Conservation (phyloP, 2,329 filamentous ascomycete genomes). For the Leptographium wingfieldii region DNA sequence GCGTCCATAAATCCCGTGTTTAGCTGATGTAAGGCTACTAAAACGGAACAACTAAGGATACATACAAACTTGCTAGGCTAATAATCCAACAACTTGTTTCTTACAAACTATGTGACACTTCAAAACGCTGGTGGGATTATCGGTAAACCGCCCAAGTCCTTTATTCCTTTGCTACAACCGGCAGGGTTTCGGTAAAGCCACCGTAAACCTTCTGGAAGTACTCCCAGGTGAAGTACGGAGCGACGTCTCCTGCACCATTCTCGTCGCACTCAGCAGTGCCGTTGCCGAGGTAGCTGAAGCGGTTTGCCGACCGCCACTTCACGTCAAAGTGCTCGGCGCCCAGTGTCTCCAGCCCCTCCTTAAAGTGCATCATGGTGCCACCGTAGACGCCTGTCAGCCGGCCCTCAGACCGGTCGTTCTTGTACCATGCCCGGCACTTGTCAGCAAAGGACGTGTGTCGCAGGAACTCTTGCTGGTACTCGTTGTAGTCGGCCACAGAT, state of each 20-base stretch:
- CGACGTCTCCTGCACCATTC: background rate
- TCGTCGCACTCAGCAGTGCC: background rate
- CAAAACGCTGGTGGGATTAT: too few relatives aligned
- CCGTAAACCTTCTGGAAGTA: background rate
- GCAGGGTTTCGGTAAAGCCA: background rate
- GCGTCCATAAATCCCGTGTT: too few relatives aligned
- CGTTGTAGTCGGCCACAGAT: constrained; percentile 13
- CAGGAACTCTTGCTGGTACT: constrained; percentile 19
- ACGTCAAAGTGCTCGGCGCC: background rate
- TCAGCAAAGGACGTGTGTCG: constrained; percentile 17
- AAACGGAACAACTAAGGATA: too few relatives aligned
- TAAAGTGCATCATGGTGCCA: constrained; percentile 1
- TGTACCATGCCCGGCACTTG: constrained; percentile 18
- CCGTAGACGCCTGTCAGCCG: background rate
- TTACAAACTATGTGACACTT: too few relatives aligned
- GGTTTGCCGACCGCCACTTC: background rate
- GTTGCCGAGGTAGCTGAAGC: background rate
- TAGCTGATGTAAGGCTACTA: too few relatives aligned
- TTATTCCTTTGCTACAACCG: background rate
- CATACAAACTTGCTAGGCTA: too few relatives aligned
- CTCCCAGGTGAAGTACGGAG: background rate
- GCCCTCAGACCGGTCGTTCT: constrained; percentile 18
- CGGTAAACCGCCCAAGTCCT: too few relatives aligned
- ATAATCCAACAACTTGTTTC: too few relatives aligned
- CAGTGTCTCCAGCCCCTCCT: background rate